Percentiles rank a stretch among this genome's conserved stretches.
phyloP scores from a whole-genome alignment of 441 rosid species.

The Gossypium aridum region DNA sequence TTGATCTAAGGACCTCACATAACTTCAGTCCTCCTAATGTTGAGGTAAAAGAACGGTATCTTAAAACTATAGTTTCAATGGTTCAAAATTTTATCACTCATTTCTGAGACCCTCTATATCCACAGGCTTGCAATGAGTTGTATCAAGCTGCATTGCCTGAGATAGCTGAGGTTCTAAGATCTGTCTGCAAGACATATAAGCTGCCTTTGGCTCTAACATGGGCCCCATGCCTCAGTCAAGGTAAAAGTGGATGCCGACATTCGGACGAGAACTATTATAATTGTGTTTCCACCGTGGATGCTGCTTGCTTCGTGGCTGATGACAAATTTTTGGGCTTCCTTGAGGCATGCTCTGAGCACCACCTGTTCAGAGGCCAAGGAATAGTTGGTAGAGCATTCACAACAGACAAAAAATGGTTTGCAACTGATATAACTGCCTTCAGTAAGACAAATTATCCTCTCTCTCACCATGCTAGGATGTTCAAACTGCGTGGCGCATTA shows the following conservation, averaged over 20 bases:
- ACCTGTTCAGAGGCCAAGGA: slow-evolving; percentile 60
- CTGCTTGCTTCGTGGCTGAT: slow-evolving; percentile 61
- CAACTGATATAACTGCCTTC: slow-evolving; percentile 44
- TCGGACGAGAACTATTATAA: slow-evolving; percentile 50
- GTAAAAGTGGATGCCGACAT: slow-evolving; percentile 64
- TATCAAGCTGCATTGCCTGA: slow-evolving; percentile 51
- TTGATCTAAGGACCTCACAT: slow-evolving; percentile 65
- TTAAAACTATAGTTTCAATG: background rate
- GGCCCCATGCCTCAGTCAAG: slow-evolving; percentile 64
- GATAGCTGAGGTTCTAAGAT: slow-evolving; percentile 49
- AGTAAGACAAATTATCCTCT: slow-evolving; percentile 64
- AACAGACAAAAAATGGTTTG: slow-evolving; percentile 45
- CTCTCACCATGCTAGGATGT: slow-evolving; percentile 75
- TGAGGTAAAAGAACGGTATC: slow-evolving; percentile 37
- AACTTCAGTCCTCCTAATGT: slow-evolving; percentile 39
- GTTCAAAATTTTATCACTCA: slow-evolving; percentile 6
- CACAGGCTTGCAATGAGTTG: slow-evolving; percentile 51
- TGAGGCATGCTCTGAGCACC: slow-evolving; percentile 79
- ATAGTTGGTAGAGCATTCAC: slow-evolving; percentile 68
- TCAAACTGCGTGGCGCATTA: slow-evolving; percentile 54
- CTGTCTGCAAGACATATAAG: slow-evolving; percentile 48
- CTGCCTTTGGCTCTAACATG: slow-evolving; percentile 82
- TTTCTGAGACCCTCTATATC: slow-evolving; percentile 24
- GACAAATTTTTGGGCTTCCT: slow-evolving; percentile 37
- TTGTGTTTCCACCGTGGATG: slow-evolving; percentile 67